phyloP scores from a whole-genome alignment of 148 eudicot species.

The Vaccinium corymbosum region DNA sequence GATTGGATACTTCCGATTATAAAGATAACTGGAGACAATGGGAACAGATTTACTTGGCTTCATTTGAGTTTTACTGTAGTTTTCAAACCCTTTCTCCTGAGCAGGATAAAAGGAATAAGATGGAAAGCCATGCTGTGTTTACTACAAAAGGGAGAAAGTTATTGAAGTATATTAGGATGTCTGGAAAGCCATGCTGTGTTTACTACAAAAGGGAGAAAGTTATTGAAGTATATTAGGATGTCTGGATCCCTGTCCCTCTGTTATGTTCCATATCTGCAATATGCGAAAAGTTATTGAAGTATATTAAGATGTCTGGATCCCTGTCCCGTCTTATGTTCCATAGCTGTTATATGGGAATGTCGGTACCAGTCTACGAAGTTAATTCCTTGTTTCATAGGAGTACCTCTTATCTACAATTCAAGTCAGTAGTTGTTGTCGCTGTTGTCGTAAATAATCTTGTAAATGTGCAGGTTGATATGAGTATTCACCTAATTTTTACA shows the following conservation, averaged over 20 bases:
- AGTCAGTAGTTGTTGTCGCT: background rate
- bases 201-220: background rate
- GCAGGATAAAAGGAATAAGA: background rate
- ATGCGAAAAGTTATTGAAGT: background rate
- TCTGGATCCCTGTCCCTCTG: background rate
- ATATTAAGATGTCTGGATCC: background rate
- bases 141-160: background rate
- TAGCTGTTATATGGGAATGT: background rate
- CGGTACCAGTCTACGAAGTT: background rate
- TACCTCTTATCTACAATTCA: background rate
- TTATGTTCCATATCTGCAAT: background rate
- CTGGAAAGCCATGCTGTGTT: background rate
- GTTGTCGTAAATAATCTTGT: background rate
- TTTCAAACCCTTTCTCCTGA: background rate
- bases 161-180: background rate
- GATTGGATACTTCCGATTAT: background rate
- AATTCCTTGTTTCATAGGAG: background rate
- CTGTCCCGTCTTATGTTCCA: background rate
- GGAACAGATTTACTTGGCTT: background rate
- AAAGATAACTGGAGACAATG: background rate
- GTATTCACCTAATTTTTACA: slow-evolving; percentile 55
- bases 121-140: background rate
- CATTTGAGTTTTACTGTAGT: background rate
- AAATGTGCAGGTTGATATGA: slow-evolving; percentile 43
- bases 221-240: background rate